Percentiles rank a stretch among this genome's conserved stretches.
Conservation (phyloP, 495 filamentous ascomycete genomes). For the Xylaria cubensis region DNA sequence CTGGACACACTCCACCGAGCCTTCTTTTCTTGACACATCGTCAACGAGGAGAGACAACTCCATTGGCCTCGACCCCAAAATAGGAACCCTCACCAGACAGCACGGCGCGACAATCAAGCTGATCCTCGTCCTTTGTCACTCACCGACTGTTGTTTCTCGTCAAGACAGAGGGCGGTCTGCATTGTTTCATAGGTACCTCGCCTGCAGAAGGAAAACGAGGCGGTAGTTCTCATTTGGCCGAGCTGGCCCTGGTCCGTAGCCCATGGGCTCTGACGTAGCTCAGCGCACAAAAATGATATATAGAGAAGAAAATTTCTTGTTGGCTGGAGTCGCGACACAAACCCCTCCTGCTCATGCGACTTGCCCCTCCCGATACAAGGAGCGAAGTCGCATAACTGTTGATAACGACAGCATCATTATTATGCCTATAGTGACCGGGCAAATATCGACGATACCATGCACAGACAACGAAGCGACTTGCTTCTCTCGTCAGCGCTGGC, state of each 20-base stretch:
- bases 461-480: slow-evolving; percentile 24
- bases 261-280: slow-evolving; percentile 25
- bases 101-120: slow-evolving; percentile 22
- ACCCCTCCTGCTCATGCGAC: slow-evolving; percentile 32
- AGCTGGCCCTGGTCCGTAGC: slow-evolving; percentile 19
- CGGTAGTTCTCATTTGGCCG: slow-evolving; percentile 16
- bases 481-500: slow-evolving; percentile 8
- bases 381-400: slow-evolving; percentile 18
- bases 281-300: slow-evolving; percentile 27
- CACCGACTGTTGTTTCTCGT: slow-evolving; percentile 29
- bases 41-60: slow-evolving; percentile 15
- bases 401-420: slow-evolving; percentile 1
- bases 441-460: background rate
- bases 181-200: slow-evolving; percentile 22
- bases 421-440: slow-evolving; percentile 1
- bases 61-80: slow-evolving; percentile 24
- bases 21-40: slow-evolving; percentile 26
- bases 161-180: slow-evolving; percentile 24
- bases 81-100: slow-evolving; percentile 25
- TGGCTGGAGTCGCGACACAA: slow-evolving; percentile 8
- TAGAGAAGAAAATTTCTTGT: slow-evolving; percentile 23
- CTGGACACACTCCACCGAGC: slow-evolving; percentile 26
- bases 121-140: slow-evolving; percentile 27
- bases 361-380: slow-evolving; percentile 24
- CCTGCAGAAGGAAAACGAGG: slow-evolving; percentile 23